Base-by-base conservation (phyloP, 257 asterid species). In the Penstemon davidsonii region DNA sequence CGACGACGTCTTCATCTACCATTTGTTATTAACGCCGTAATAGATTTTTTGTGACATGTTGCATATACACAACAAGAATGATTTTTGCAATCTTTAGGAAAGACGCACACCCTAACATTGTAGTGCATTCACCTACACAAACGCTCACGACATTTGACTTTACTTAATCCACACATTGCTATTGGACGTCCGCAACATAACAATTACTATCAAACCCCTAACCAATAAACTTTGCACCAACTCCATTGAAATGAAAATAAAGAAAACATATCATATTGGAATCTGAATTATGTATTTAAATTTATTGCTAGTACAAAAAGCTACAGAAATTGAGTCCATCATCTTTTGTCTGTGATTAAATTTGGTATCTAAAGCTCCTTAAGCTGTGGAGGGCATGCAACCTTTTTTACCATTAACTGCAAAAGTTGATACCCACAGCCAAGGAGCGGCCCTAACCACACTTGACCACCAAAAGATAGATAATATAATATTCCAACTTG, bases 401-500 rank as follows among this genome's bases (percentile, higher is more conserved):
- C 43, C 52, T 45, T 7, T 64, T 15, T 70, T 72, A 68, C 80
- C 68, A 56, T 77, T 83, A 79, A 79, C 73, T 60, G 84, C 81
- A 51, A 60, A 59, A 51, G 61, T 19, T 40, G 37, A 51, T 45
- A 51, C 18, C 53, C 61, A 50, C 49, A 49, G 67, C 74, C 56
- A 59, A 45, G 55, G 42, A 18, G 19, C 51, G 53, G 66, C 67
- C 60, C 18, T 65, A 64, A 65, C 44, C 61, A 52, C 67, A 47
- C 40, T 8, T 63, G 12, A 45, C 8, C 59, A 54, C 37, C 57
- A 51, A 60, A 10, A 45, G 39, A 61, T 8, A 8, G 55, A 18
- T 8, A 9, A 4, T 25, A 7, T 33, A 51, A 63, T 5, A 5
- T 47, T 5, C 33, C 33, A 25, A 25, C 33, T 25, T 25, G 33